Evolutionary conservation across 257 asterid species (phyloP), one percentile per base, ranked within the genome.

Genomic region (Datura wrightii): DNA sequence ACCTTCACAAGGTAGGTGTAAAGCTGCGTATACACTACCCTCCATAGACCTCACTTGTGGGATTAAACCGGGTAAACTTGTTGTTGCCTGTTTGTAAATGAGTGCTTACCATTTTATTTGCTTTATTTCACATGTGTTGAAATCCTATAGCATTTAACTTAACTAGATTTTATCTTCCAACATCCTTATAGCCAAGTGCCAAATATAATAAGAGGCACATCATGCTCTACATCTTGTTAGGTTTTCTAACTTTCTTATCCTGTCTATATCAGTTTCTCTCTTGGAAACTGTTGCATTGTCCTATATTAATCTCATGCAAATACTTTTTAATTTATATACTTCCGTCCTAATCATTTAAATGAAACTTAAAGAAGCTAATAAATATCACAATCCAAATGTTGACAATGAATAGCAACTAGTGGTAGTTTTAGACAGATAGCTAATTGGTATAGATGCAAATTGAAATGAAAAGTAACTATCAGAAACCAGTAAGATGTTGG

Each of bases 161-260:
- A 36, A 42, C 55, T 18, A 41, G 34, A 70, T 18, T 41, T 39
- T 70, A 16, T 18, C 79, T 70, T 70, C 79, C 79, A 70, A 70
- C 18, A 67, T 6, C 78, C 46, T 7, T 67, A 39, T 39, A 39
- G 31, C 52, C 10, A 39, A 42, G 39, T 67, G 78, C 8, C 50
- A 67, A 67, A 15, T 67, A 37, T 67, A 67, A 52, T 37, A 67
- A 67, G 34, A 58, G 2, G 34, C 2, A 3, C 34, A 2, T 67
- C 31, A 37, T 67, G 78, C 78, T 67, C 78, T 67, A 67, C 15
- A 67, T 39, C n/a, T 39, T 15, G 52, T 37, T 37, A 67, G 78
- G 52, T 67, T 67, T 37, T 67, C 11, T 15, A 15, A 36, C 52
- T 67, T 67, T 67, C 76, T 37, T 37, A 67, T 67, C 79, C 39